Base-by-base conservation (phyloP, 768 basidiomycete species). In the Chlorophyllum brunneum region DNA sequence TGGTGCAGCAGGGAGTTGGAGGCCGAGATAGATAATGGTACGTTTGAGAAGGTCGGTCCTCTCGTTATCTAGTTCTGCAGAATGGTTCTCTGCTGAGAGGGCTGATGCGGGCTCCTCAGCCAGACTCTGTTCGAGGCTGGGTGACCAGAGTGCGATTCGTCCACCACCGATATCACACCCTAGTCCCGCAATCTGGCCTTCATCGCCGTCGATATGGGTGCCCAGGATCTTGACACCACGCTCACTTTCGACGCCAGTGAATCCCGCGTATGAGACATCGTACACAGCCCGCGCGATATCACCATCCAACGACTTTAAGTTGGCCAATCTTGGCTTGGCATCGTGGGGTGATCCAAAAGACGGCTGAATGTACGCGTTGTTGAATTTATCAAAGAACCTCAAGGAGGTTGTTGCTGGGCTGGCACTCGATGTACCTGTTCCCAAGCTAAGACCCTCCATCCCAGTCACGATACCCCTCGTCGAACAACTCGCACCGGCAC, bases 1-100 rank as follows among this genome's bases (percentile, higher is more conserved):
- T 23, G 41, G 15, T 24, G 39, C 2, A 2, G 54, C 20, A 24
- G 57, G 81, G 6, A 82, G 68, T 6, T 70, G 59, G 20, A 72
- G 65, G 1, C 70, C 71, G 8, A 76, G 59, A 5, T 61, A 54
- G n/a, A 59, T 43, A 6, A 78, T 58, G 15, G 68, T 70, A n/a
- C 55, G 54, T 31, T 59, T 61, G 15, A 77, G 52, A 24, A 74
- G 59, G 8, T 53, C 34, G 13, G 24, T 31, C 7, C 56, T 36
- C 7, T 33, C 40, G 4, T 48, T 42, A 22, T 50, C 36, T 9
- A 46, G 27, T 18, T 54, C 48, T n/a, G 23, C 22, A 16, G 38
- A 11, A 33, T 39, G 29, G 4, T 22, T 11, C 2, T 26, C n/a
- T 7, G 36, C 11, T 15, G 46, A 23, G 29, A 59, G 20, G 7